phyloP scores from a whole-genome alignment of 208 protist genomes.

The Herpetomonas tarakana region DNA sequence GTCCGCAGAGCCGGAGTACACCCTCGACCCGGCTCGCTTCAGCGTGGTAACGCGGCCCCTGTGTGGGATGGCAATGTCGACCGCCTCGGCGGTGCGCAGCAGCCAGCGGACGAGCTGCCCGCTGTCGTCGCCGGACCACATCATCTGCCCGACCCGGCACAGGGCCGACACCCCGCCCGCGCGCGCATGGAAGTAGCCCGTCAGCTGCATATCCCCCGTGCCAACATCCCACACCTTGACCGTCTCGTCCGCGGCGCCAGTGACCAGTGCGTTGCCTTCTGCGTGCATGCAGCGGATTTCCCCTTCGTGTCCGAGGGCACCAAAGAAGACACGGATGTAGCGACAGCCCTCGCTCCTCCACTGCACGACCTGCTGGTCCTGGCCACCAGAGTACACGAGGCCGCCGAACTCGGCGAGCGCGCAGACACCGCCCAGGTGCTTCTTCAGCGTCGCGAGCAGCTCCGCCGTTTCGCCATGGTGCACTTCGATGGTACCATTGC shows the following conservation, averaged over 20 bases:
- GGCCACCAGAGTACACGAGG: conserved; percentile 70
- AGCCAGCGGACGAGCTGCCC: conserved; percentile 69
- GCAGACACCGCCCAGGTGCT: conserved; percentile 62
- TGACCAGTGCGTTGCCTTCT: conserved; percentile 79
- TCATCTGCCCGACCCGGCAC: conserved; percentile 62
- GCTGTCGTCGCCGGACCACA: conserved; percentile 80
- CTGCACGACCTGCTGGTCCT: conserved; percentile 70
- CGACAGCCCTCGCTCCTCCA: conserved; percentile 42
- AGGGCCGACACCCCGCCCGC: conserved; percentile 56
- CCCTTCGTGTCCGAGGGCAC: conserved; percentile 27
- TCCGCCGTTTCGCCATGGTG: conserved; percentile 40
- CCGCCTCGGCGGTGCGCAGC: conserved; percentile 66
- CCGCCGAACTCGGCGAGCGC: conserved; percentile 77
- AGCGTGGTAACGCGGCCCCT: conserved; percentile 46
- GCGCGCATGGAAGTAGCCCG: conserved; percentile 71
- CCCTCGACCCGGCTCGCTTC: conserved; percentile 53
- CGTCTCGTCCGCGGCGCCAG: conserved; percentile 69
- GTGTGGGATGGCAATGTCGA: conserved; percentile 46
- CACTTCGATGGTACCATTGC: conserved; percentile 71
- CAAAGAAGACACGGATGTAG: conserved; percentile 42
- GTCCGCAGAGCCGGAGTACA: conserved; percentile 69
- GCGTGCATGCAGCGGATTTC: conserved; percentile 72
- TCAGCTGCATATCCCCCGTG: conserved; percentile 52
- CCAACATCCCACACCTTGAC: conserved; percentile 86
- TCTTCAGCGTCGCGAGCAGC: conserved; percentile 30